These are phyloP conservation scores for Combretum micranthum DNA, from an alignment of 345 rosid species.

Conservation along the genomic window DNA sequence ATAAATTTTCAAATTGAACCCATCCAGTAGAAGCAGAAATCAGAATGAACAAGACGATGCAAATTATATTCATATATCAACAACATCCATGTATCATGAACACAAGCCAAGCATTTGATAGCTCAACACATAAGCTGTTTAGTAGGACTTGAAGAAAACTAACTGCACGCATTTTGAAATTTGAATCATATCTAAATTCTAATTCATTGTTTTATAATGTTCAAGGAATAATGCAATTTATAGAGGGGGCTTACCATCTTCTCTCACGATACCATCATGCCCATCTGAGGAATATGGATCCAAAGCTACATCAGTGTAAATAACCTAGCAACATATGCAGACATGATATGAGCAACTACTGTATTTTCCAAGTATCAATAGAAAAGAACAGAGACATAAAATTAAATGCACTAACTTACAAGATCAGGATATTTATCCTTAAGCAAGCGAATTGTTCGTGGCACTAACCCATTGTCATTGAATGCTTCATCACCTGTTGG, in stretches of 20 bases:
- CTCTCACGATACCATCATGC: slow-evolving; percentile 88
- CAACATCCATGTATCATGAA: too few species aligned
- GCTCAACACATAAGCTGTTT: neutral
- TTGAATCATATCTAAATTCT: too few species aligned
- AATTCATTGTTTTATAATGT: too few species aligned
- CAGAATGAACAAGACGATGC: too few species aligned
- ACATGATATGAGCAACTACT: neutral
- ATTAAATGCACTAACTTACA: slow-evolving; percentile 34
- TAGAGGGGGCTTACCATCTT: slow-evolving; percentile 50
- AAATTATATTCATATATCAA: too few species aligned
- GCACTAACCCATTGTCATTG: slow-evolving; percentile 85
- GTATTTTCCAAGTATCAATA: neutral
- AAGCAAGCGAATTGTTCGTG: slow-evolving; percentile 67
- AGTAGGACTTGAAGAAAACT: neutral
- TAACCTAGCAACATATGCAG: slow-evolving; percentile 38
- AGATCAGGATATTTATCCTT: slow-evolving; percentile 81
- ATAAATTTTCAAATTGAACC: neutral
- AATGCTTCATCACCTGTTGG: slow-evolving; percentile 91
- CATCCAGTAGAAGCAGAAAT: too few species aligned
- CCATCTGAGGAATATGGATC: slow-evolving; percentile 89
- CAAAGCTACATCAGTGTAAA: slow-evolving; percentile 87
- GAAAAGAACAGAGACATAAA: neutral
- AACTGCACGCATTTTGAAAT: too few species aligned
- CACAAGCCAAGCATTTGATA: neutral
- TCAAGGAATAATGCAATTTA: too few species aligned